phyloP scores from a whole-genome alignment of 495 filamentous ascomycete genomes.

The Opeltia flavorubescens region DNA sequence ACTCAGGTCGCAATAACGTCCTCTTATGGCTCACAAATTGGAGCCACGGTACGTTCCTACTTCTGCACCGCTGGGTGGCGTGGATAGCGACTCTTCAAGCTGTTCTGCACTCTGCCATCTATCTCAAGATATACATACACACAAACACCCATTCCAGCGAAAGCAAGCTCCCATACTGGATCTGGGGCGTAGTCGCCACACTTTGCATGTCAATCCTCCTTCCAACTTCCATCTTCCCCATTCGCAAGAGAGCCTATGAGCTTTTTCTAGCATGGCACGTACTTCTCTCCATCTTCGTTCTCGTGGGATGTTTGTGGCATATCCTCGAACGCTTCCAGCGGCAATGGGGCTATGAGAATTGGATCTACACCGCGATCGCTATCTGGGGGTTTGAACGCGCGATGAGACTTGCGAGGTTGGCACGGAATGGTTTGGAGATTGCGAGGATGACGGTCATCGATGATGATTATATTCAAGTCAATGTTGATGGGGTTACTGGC shows the following conservation, averaged over 20 bases:
- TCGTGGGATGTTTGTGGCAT: constrained; percentile 32
- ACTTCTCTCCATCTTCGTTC: constrained; percentile 28
- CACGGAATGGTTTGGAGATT: constrained; percentile 16
- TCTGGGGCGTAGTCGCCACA: constrained; percentile 23
- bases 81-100: constrained; percentile 38
- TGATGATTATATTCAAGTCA: constrained; percentile 19
- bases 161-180: constrained; percentile 20
- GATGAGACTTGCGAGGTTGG: constrained; percentile 17
- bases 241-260: constrained; percentile 37
- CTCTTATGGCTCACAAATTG: constrained; percentile 41
- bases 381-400: constrained; percentile 34
- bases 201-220: constrained; percentile 13
- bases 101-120: constrained; percentile 29
- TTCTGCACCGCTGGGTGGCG: constrained; percentile 43
- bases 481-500: constrained; percentile 18
- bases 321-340: constrained; percentile 12
- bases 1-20: constrained; percentile 40
- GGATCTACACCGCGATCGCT: constrained; percentile 28
- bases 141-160: constrained; percentile 7
- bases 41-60: constrained; percentile 37
- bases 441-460: constrained; percentile 22
- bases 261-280: constrained; percentile 41
- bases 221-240: constrained; percentile 23
- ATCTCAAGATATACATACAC: constrained; percentile 15
- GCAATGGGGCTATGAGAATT: constrained; percentile 26